Base-by-base conservation (phyloP, 129 eudicot species). In the Solidago caesia region DNA sequence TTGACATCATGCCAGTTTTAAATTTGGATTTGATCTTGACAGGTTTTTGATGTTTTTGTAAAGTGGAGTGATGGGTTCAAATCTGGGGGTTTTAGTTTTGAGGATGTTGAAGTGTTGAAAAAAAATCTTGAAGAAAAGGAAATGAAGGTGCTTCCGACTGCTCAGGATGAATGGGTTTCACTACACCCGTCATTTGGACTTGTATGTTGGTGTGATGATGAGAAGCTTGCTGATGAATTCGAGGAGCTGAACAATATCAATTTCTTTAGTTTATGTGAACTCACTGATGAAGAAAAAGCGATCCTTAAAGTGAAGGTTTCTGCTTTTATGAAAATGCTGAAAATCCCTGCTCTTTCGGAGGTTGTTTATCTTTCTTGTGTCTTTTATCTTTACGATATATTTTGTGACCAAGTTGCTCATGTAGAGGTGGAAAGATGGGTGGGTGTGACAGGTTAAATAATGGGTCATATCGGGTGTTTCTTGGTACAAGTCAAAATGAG, bases 141-240 rank as follows among this genome's bases (percentile, higher is more conserved):
- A 13, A 84, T 15, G 58, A 29, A 85, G 13, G 91, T 94, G 82
- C 97, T 94, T 75, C 98, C 97, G 11, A 86, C 98, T 5, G 63
- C 76, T 45, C 84, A 81, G 43, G 89, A 94, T 82, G 88, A 82
- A 81, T 94, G 98, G 98, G 92, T 93, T 60, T 94, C 98, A 2
- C 81, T 94, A 68, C 89, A 91, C 78, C 67, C 89, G 33, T 90
- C 91, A 11, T 88, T 77, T 85, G 93, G 97, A 49, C 82, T 85
- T 5, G 78, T 89, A 11, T 94, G 96, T 77, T 94, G 97, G 97
- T 85, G 85, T 74, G 93, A 91, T 81, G 91, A 94, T 72, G 89
- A 90, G 12, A 72, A 76, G 45, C 80, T 94, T 45, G 79, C 80
- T 78, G 84, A 83, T 68, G 97, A 94, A 74, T 94, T 94, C 43